These are phyloP conservation scores for Anthracocystis walkeri DNA, from an alignment of 1,284 basidiomycete genomes.

Conservation along the genomic window DNA sequence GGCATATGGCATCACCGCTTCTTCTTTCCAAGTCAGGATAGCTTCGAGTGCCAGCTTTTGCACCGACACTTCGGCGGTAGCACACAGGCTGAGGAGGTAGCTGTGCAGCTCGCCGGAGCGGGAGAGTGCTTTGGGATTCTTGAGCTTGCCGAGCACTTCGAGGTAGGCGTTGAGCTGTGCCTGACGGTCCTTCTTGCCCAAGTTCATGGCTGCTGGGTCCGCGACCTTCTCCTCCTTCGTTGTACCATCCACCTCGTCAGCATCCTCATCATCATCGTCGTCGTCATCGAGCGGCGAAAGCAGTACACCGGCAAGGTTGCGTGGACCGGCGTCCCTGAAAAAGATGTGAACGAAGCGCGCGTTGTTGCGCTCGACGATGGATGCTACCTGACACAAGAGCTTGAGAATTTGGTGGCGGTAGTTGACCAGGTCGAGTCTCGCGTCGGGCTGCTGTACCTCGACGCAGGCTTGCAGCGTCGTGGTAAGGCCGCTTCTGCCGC, in stretches of 20 bases:
- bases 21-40: slow-evolving; percentile 84
- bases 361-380: slow-evolving; percentile 58
- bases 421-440: slow-evolving; percentile 59
- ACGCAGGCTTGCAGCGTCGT: slow-evolving; percentile 40
- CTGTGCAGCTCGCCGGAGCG: slow-evolving; percentile 77
- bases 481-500: slow-evolving; percentile 14
- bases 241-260: background rate
- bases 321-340: slow-evolving; percentile 52
- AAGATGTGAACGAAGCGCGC: slow-evolving; percentile 56
- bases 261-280: slow-evolving; percentile 31
- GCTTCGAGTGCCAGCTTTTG: slow-evolving; percentile 84
- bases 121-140: slow-evolving; percentile 87
- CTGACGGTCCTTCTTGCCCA: slow-evolving; percentile 50
- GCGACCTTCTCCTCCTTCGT: slow-evolving; percentile 10
- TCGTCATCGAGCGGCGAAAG: slow-evolving; percentile 46
- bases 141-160: slow-evolving; percentile 86
- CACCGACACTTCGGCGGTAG: slow-evolving; percentile 84
- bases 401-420: slow-evolving; percentile 62
- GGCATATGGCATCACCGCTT: slow-evolving; percentile 77
- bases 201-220: slow-evolving; percentile 29
- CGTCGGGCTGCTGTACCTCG: slow-evolving; percentile 44
- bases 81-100: slow-evolving; percentile 81
- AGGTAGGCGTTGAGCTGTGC: slow-evolving; percentile 74
- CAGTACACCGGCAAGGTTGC: slow-evolving; percentile 39
- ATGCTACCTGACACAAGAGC: slow-evolving; percentile 47